Base-by-base conservation (phyloP, 805 yeast species). In the Wickerhamiella bombiphila region DNA sequence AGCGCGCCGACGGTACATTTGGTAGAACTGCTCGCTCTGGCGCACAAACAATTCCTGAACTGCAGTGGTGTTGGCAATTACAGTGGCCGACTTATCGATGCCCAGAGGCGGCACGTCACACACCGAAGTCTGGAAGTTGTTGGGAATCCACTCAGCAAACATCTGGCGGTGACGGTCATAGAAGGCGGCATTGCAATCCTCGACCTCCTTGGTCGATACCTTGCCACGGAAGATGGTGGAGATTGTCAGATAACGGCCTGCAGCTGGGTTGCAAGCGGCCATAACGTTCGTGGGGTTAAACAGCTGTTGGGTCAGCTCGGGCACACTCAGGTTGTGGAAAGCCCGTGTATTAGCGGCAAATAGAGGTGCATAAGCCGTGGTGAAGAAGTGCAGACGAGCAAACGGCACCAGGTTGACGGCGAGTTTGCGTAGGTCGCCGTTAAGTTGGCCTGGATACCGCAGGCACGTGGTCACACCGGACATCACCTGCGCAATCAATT, bases 91-190 rank as follows among this genome's bases (percentile, higher is more conserved):
- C 81, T 80, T 81, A 55, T 80, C 86, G 51, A 78, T 67, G 53
- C 70, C 88, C 59, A 70, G 72, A 51, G 94, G 94, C 28, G 95
- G 80, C 43, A 82, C 91, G 17, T 86, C 74, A 63, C 95, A 85
- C 40, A 85, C 82, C 35, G 95, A 85, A 26, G 94, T 79, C 66
- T 85, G 94, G 48, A 85, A 93, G 56, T 85, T 85, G 61, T 81
- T 81, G 52, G 95, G 94, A 63, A 85, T 85, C 94, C 94, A 85
- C 60, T 83, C 94, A 38, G 85, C 95, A 54, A 85, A 85, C 59
- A 79, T 76, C 42, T 76, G 73, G 18, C 83, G 68, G 62, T 82
- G 79, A 63, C 79, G 76, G 44, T 77, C 72, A 64, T 82, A 91
- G 44, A 80, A 80, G 58, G 74, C 74, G 59, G 66, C 72, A 85